Evolutionary conservation across 2,329 filamentous ascomycete species (phyloP), one percentile per base, ranked within the genome.

Genomic region (Tolypocladium pustulatum): DNA sequence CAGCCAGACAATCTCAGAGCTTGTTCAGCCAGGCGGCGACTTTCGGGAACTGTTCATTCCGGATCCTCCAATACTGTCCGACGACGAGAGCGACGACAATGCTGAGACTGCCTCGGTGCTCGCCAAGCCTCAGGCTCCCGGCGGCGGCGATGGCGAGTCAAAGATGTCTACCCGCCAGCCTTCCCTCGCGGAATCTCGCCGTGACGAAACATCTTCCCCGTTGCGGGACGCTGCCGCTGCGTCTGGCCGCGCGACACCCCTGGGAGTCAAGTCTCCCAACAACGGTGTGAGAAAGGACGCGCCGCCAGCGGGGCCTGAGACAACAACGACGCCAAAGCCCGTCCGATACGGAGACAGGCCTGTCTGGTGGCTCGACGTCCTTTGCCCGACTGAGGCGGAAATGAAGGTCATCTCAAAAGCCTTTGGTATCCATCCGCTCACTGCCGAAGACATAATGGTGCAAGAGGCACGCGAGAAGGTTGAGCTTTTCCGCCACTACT

Each of bases 401-500:
- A 97, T 99, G 94, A 93, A 92, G 70, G 85, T 94, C 10, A 81
- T 99, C 46, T 86, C 90, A 36, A 96, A 95, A 69, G 83, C 94
- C 0, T 99, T 99, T 69, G 91, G 91, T 20, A 97, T 99, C 61
- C 94, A 99, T 74, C 92, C 94, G 0, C 77, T 99, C 60, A 99
- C 94, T 0, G 88, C 91, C 1, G 94, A 99, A 72, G 94, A 99
- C 70, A 97, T 99, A 66, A 88, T 97, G 82, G 87, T 97, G 78
- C 91, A 97, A 71, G 94, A 99, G 76, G 90, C 92, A 46, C 92
- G 94, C 27, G 94, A 99, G 70, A 99, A 99, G 75, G 94, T 99
- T 0, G 94, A 99, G 72, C 81, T 99, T 1, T 99, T 99, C 78
- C 87, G 90, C 38, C 89, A 96, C 71, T 99, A 99, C 76, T 99